Evolutionary conservation across 2,329 filamentous ascomycete genomes (phyloP), one percentile per base, ranked within the genome.

Genomic region (Cladosporium colombiae): DNA sequence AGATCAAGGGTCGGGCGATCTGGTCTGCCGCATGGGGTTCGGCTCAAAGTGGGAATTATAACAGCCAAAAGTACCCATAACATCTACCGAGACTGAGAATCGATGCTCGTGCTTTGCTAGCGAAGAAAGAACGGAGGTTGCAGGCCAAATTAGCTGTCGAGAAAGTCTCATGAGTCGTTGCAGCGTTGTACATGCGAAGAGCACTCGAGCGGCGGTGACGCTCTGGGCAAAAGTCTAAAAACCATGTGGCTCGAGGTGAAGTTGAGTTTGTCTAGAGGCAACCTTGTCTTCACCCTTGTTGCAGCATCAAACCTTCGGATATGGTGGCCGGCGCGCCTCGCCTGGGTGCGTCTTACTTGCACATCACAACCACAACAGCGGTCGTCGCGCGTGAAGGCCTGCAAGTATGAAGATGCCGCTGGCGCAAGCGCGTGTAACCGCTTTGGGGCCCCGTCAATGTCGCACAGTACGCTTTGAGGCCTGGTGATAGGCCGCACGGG

Each of bases 181-280:
- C 52, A 55, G 27, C 52, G 52, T 31, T 33, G 27, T 55, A 55
- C 52, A 55, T 55, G 25, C 52, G 52, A 46, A 46, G 40, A 29
- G 27, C 52, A 33, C 52, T 21, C 52, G 52, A 33, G 52, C 27
- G 18, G 60, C 29, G 49, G 14, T 52, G 46, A 62, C 46, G 60
- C 46, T 33, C 60, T 62, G 31, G 25, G 50, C 49, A 63, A 63
- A 62, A 63, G 61, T 56, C 50, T 56, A 62, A 56, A 55, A 27
- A 29, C 61, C 61, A 63, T 63, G 61, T 63, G 61, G 61, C 35
- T 63, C 61, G 61, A 52, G 49, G 55, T 23, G 27, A 23, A 56
- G 50, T 52, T 63, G 61, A 63, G 61, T 63, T 63, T 63, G 61
- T 21, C 50, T 63, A 56, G 61, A 56, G 49, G 8, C 50, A 63